Evolutionary conservation across 1,284 basidiomycete genomes (phyloP).

Genomic region (Afroboletus lepidellus): DNA sequence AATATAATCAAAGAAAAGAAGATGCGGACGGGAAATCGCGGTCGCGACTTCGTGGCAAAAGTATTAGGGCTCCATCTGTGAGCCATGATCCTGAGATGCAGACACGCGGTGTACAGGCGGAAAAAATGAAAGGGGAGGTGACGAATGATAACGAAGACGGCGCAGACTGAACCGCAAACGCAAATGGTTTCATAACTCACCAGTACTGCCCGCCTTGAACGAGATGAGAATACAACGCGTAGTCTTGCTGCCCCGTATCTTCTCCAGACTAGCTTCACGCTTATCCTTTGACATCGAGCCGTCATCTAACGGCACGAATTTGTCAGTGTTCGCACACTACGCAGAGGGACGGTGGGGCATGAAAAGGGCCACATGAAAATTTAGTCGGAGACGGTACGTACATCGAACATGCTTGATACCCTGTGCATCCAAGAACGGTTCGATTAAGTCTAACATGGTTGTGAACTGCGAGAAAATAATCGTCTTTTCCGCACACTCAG

Average conservation of each 20-base stretch:
- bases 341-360: neutral
- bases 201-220: slow-evolving; percentile 93
- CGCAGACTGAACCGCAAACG: neutral
- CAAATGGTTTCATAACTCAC: slow-evolving; percentile 39
- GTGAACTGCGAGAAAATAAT: slow-evolving; percentile 93
- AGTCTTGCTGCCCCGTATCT: slow-evolving; percentile 62
- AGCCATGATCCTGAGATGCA: neutral
- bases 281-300: slow-evolving; percentile 79
- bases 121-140: neutral
- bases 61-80: neutral
- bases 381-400: slow-evolving; percentile 46
- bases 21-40: neutral
- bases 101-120: neutral
- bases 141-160: neutral
- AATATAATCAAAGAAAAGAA: neutral
- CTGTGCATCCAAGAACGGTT: slow-evolving; percentile 72
- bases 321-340: slow-evolving; percentile 1
- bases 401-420: slow-evolving; percentile 81
- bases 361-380: neutral
- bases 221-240: slow-evolving; percentile 87
- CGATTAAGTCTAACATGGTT: slow-evolving; percentile 83
- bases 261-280: slow-evolving; percentile 72
- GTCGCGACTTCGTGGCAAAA: neutral
- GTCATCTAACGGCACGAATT: slow-evolving; percentile 58
- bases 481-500: slow-evolving; percentile 76